Percentiles rank a stretch among this genome's conserved stretches.
These are phyloP conservation scores for Myriosclerotinia curreyana DNA, from an alignment of 2,329 filamentous ascomycete species.

Conservation along the genomic window DNA sequence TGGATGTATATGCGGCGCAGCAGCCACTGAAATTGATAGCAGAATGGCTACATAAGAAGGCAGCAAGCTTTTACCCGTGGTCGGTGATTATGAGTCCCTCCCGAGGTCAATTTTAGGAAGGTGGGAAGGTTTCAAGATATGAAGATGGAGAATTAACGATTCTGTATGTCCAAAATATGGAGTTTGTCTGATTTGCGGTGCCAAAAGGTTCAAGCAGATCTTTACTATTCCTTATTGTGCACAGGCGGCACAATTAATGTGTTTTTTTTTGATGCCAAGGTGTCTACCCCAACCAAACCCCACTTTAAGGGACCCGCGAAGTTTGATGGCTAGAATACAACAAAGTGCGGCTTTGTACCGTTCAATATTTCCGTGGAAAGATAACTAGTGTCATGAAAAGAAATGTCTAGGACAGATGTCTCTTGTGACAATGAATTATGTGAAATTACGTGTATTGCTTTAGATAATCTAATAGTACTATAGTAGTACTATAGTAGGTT, in stretches of 20 bases:
- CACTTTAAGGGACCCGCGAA: slow-evolving; percentile 17
- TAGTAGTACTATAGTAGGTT: too few relatives aligned
- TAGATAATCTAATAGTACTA: background rate
- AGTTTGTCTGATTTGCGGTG: slow-evolving; percentile 14
- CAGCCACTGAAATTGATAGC: slow-evolving; percentile 3
- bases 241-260: slow-evolving; percentile 13
- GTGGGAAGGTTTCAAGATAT: slow-evolving; percentile 4
- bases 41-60: background rate
- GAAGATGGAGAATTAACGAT: slow-evolving; percentile 1
- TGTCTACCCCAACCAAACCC: slow-evolving; percentile 7
- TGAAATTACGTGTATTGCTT: background rate
- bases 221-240: slow-evolving; percentile 1
- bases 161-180: slow-evolving; percentile 6
- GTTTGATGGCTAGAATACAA: background rate
- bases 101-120: background rate
- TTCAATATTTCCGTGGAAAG: background rate
- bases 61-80: background rate
- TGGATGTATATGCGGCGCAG: slow-evolving; percentile 6
- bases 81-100: background rate
- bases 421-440: background rate
- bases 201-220: slow-evolving; percentile 5
- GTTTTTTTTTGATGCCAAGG: slow-evolving; percentile 4
- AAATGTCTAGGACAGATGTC: background rate
- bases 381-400: background rate
- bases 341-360: background rate